Evolutionary conservation across 257 asterid species (phyloP).

Genomic region (Vinca minor): DNA sequence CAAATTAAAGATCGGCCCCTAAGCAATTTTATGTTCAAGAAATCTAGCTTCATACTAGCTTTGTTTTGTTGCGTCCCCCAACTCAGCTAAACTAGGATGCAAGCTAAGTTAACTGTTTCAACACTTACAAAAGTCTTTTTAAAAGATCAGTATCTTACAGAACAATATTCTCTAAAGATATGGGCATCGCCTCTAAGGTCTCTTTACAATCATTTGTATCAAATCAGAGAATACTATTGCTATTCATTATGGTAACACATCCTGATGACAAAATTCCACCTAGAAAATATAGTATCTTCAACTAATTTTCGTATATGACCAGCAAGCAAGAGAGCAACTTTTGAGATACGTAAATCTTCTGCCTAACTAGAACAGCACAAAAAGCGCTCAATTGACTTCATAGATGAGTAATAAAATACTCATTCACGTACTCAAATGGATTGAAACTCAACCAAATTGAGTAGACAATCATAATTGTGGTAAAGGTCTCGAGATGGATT

Average conservation of each 20-base stretch:
- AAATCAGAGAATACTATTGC: background rate
- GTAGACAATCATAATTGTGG: background rate
- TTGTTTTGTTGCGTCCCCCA: no score
- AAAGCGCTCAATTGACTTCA: background rate
- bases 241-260: background rate
- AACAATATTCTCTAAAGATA: background rate
- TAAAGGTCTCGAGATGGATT: background rate
- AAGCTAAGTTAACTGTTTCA: no score
- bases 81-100: no score
- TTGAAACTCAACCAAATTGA: background rate
- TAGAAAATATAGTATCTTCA: no score
- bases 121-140: no score
- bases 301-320: background rate
- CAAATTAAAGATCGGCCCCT: no score
- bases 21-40: no score
- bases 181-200: no score
- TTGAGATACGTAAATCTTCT: background rate
- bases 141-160: no score
- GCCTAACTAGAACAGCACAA: background rate
- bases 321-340: background rate
- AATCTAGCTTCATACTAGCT: no score
- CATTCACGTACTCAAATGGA: no score
- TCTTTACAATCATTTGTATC: background rate
- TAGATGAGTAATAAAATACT: background rate
- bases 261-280: background rate